Evolutionary conservation across 2,329 filamentous ascomycete species (phyloP), one percentile per base, ranked within the genome.

Genomic region (Zasmidium cellare): DNA sequence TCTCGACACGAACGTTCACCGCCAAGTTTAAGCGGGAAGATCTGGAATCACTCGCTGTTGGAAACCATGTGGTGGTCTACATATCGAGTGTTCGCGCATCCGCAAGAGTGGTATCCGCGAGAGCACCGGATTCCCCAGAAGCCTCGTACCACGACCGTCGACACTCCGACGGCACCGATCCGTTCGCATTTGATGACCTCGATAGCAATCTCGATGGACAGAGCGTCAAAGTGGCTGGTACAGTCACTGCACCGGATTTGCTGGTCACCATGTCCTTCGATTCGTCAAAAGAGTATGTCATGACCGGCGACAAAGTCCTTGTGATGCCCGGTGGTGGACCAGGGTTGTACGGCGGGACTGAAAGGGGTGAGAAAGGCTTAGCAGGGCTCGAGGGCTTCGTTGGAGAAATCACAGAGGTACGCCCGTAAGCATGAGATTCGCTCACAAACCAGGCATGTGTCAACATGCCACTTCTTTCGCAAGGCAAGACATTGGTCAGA

Each of bases 1-100:
- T 87, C 64, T 73, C 76, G 20, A 70, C 71, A 19, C 71, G 75
- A 44, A 68, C 72, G 6, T 76, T 80, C 53, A 86, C 85, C 1
- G 92, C 91, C 0, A 80, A 82, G 1, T 96, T 97, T 69, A 77
- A 82, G 1, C 82, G 87, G 3, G 73, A 80, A 0, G 84, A 88
- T 50, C 83, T 87, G 0, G 83, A 82, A 22, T 78, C 83, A 1
- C 78, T 97, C 6, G 81, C 83, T 0, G 76, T 86, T 0, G 89
- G 90, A 1, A 87, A 83, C 44, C 79, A 88, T 31, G 87, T 92
- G 3, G 92, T 96, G 25, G 84, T 93, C 0, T 97, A 97, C 69
- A 85, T 92, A 44, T 91, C 91, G 18, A 97, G 92, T 69, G 87
- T 97, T 14, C 84, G 93, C 9, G 89, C 92, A 1, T 86, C 89